Percentiles rank a stretch among this genome's conserved stretches.
Evolutionary conservation across 768 basidiomycete species (phyloP).

Genomic region (Phlegmacium glaucopus): DNA sequence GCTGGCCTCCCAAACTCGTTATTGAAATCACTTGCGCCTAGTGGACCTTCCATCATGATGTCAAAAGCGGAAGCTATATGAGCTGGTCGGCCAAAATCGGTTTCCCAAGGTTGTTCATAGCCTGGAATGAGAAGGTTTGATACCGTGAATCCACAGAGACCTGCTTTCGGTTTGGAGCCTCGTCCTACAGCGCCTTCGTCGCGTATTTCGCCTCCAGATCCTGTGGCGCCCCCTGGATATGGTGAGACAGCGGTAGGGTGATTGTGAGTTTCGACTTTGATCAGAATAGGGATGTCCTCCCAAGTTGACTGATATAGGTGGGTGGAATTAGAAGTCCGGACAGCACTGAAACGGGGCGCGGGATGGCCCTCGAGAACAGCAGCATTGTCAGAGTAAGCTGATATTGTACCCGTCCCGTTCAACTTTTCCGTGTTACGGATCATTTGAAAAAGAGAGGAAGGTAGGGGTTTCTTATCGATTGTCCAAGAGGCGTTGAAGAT

Average conservation of each 20-base stretch:
- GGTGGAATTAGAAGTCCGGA: too few species aligned
- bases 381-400: conserved; percentile 97
- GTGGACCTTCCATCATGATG: conserved; percentile 96
- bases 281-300: too few species aligned
- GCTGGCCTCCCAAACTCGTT: conserved; percentile 97
- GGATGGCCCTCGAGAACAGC: conserved; percentile 83
- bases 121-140: conserved; percentile 93
- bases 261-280: conserved; percentile 99
- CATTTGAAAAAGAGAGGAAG: conserved; percentile 90
- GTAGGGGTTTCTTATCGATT: conserved; percentile 64
- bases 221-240: conserved; percentile 97
- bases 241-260: conserved; percentile 99
- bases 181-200: conserved; percentile 96
- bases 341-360: conserved; percentile 71
- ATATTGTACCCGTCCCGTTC: conserved; percentile 76
- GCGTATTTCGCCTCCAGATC: conserved; percentile 96
- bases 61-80: conserved; percentile 94
- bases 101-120: too few species aligned
- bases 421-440: conserved; percentile 92
- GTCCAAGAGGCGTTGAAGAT: conserved; percentile 99
- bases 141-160: conserved; percentile 88
- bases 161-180: conserved; percentile 96
- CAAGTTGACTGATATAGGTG: too few species aligned
- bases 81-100: conserved; percentile 75
- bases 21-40: conserved; percentile 95